phyloP scores from a whole-genome alignment of 345 rosid genomes.

The Ceriops tagal region DNA sequence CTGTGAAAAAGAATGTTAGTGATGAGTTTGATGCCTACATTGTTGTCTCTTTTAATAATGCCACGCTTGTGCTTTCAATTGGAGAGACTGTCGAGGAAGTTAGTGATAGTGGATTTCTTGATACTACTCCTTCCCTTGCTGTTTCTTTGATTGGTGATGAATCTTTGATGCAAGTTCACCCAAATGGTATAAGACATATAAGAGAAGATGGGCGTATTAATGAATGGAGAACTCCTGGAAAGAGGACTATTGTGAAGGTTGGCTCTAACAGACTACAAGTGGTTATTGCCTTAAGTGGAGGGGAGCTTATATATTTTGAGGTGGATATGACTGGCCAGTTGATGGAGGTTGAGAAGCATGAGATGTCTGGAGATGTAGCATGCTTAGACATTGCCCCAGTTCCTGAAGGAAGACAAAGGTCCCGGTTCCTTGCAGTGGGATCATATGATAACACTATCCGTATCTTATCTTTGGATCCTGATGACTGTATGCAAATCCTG shows the following conservation, averaged over 20 bases:
- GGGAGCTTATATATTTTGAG: conserved; percentile 96
- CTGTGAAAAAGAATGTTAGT: conserved; percentile 79
- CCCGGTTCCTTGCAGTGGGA: conserved; percentile 96
- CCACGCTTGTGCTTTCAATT: conserved; percentile 94
- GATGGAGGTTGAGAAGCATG: conserved; percentile 98
- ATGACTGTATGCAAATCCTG: conserved; percentile 93
- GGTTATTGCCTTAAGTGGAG: conserved; percentile 95
- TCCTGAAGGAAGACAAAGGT: conserved; percentile 99
- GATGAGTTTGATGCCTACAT: conserved; percentile 98
- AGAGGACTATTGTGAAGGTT: conserved; percentile 95
- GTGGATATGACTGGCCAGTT: conserved; percentile 94
- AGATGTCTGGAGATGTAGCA: conserved; percentile 99
- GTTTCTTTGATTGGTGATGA: conserved; percentile 94
- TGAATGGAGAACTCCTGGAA: conserved; percentile 99
- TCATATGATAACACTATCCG: conserved; percentile 93
- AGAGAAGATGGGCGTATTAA: conserved; percentile 97
- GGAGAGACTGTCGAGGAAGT: conserved; percentile 99
- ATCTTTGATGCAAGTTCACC: conserved; percentile 99
- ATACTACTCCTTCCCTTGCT: conserved; percentile 90
- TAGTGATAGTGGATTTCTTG: conserved; percentile 94
- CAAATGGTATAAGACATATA: conserved; percentile 91
- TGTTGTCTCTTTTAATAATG: conserved; percentile 93
- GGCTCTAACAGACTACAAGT: conserved; percentile 95
- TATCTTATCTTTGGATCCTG: conserved; percentile 91
- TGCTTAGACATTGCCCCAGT: conserved; percentile 98